Base-by-base conservation (phyloP, 106 monocot species). In the Posidonia australis region DNA sequence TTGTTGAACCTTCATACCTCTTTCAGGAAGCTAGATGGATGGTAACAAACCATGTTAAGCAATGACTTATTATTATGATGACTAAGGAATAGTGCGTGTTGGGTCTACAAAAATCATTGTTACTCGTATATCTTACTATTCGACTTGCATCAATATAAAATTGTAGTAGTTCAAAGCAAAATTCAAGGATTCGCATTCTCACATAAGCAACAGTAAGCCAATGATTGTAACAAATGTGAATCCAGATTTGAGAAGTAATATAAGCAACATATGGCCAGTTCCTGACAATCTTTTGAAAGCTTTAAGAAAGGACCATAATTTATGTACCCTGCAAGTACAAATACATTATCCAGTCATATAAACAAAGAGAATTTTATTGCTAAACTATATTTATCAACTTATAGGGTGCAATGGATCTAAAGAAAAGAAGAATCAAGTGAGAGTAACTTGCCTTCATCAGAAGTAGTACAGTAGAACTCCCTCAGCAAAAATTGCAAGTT, bases 231-330 rank as follows among this genome's bases (percentile, higher is more conserved):
- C 62, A 83, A 62, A 32, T 80, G 72, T 26, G 78, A 49, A 62
- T 44, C 77, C 77, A 93, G 56, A 58, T 45, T 79, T 46, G 85
- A 79, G 60, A 89, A 83, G 68, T 93, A 86, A 79, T 81, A 89
- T 58, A 93, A 48, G 30, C 77, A 72, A 54, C 64, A 79, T 24
- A 88, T 65, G 14, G 93, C 85, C 71, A 86, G 76, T 29, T 86
- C 83, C 64, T 93, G 85, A 69, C 86, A 86, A 60, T 89, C 93
- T 16, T 13, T 58, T 6, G 93, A 83, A 44, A 86, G 83, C 63
- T 83, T 85, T 24, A 81, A 23, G 60, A 93, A 93, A 44, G 74
- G 67, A 51, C 92, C 92, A 70, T 70, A 71, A 17, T 62, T 52
- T 54, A 74, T 43, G 13, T 24, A 29, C 43, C 73, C 90, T 85